Evolutionary conservation across 331 rosid species (phyloP), one percentile per base, ranked within the genome.

Genomic region (Prunus yedoensis): DNA sequence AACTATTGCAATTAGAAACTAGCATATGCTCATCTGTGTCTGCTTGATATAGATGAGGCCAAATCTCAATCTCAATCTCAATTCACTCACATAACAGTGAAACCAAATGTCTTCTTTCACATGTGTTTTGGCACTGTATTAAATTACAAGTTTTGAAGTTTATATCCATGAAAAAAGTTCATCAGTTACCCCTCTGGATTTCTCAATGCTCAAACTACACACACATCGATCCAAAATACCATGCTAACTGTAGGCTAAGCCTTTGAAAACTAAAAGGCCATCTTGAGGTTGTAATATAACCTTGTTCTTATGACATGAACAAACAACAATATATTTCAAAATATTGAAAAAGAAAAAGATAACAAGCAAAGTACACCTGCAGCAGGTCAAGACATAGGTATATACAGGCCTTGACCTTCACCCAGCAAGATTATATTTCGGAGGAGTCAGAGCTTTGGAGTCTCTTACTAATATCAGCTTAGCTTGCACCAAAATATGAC

Each of bases 371-470:
- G 9, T 41, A 75, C 57, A 76, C 78, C 83, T 75, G 84, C 83
- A 86, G 64, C 64, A 68, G 76, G 71, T 70, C 77, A 68, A 73
- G 83, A 73, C 72, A 74, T 71, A 54, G 54, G 47, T 59, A 77
- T 70, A 67, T 71, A 66, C 72, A 59, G 69, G 72, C 64, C 75
- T 73, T 45, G 58, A 74, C 69, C 76, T 81, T 63, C 81, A 78
- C 15, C 25, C 67, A 68, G 70, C 63, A 45, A 69, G 27, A 74
- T 74, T 38, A 38, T 38, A 38, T 38, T 38, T 38, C 10, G 43
- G 43, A 38, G 43, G 2, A 1, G 68, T 70, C 38, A 5, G 20
- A 61, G 21, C 66, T 61, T 56, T 20, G 47, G 21, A 61, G 85
- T 57, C 66, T 81, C 77, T 68, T 70, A 73, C 74, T 54, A 60